A percentile compares a stretch with the other conserved stretches of the same genome.
phyloP scores from a whole-genome alignment of 2,329 filamentous ascomycete species.

The Davidsoniella australis region DNA sequence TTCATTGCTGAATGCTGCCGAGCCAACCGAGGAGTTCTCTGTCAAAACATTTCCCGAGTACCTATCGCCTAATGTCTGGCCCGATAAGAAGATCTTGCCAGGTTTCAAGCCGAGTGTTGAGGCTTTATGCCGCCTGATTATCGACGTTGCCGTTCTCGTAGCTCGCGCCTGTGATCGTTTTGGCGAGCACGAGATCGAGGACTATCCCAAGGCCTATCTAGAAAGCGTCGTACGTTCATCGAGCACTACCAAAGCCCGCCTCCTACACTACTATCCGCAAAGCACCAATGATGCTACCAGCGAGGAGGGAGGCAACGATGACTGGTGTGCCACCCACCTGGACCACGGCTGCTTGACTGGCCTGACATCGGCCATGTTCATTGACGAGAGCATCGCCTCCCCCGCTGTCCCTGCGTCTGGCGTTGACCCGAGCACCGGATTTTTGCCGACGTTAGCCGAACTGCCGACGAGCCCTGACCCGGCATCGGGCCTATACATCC shows the following conservation, averaged over 20 bases:
- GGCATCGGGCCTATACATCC: conserved; percentile 81
- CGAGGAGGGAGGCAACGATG: conserved; percentile 44
- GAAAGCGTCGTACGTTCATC: conserved; percentile 76
- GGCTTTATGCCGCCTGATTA: conserved; percentile 64
- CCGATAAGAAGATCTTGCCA: conserved; percentile 46
- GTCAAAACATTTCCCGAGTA: conserved; percentile 65
- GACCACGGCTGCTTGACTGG: conserved; percentile 92
- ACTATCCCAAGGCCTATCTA: conserved; percentile 62
- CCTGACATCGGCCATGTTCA: conserved; percentile 87
- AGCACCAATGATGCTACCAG: conserved; percentile 21
- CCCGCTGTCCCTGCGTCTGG: conserved; percentile 20
- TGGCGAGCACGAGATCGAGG: conserved; percentile 59
- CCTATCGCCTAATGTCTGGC: conserved; percentile 82
- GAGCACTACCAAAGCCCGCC: conserved; percentile 73
- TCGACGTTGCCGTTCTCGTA: conserved; percentile 76
- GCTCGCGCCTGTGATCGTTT: conserved; percentile 81
- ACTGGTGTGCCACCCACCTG: conserved; percentile 85
- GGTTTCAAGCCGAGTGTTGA: conserved; percentile 61
- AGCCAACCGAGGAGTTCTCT: conserved; percentile 40
- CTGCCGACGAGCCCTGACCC: conserved; percentile 64
- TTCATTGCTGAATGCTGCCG: conserved; percentile 40
- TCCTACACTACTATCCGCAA: conserved; percentile 83
- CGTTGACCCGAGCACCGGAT: conserved; percentile 15
- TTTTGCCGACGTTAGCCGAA: conserved; percentile 44
- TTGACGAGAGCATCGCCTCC: conserved; percentile 49